Evolutionary conservation across 31 red algal genomes (phyloP), one percentile per base, ranked within the genome.

Genomic region (Odonthalia washingtoniensis): DNA sequence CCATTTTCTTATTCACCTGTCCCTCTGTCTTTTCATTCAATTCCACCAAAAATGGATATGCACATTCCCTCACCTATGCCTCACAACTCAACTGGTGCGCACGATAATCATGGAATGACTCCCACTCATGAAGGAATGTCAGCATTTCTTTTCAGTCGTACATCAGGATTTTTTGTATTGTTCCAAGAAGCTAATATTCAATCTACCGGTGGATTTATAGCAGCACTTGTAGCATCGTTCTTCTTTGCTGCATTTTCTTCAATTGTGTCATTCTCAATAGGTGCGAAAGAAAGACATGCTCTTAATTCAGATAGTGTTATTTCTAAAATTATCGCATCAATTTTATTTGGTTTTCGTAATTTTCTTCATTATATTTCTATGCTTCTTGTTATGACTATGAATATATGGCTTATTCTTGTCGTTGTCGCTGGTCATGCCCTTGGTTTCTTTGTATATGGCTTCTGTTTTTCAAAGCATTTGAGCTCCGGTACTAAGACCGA

Each of bases 341-440:
- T 79, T 34, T n/a, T 43, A 12, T 80, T 81, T 41, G 85, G 34
- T 17, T 46, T 91, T 1, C 53, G 84, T 41, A 40, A 40, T 4
- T 64, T 80, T 4, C 66, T 89, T 4, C 93, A 95, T 72, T 95
- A 95, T 76, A 46, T 81, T 3, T 87, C 88, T 42, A 95, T 95
- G 93, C 88, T 95, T 12, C 78, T 95, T 28, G 86, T 95, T 38
- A 95, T 95, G 93, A 92, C 85, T 40, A 90, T 95, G 75, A 91
- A 95, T n/a, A 85, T 95, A 1, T 91, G 89, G 81, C 41, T 95
- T 24, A 90, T 95, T 72, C 1, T 95, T 34, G 87, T 88, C 4
- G 93, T 95, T 4, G 77, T 91, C 24, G 72, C 65, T 6, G 93
- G 93, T 31, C 93, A 95, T 81, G 78, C 52, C 16, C 12, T 92